Conservation (phyloP, 2,329 filamentous ascomycete genomes). For the Trichoderma asperellum region DNA sequence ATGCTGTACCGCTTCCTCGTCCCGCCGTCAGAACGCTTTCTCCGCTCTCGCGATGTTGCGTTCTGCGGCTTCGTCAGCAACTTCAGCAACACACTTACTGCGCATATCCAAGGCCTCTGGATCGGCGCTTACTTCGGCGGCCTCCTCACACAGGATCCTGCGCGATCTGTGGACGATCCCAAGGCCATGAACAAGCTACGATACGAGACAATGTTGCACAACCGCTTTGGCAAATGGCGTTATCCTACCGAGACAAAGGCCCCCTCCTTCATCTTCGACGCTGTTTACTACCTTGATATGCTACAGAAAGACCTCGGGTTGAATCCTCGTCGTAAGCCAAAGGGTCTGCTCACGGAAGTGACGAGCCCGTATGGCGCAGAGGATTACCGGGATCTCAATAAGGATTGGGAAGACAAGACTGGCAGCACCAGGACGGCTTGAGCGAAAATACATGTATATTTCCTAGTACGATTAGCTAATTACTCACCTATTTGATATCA, state of each 20-base stretch:
- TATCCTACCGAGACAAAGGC: conserved; percentile 65
- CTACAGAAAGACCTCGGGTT: conserved; percentile 69
- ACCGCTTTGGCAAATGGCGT: conserved; percentile 70
- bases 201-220: conserved; percentile 65
- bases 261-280: conserved; percentile 77
- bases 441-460: neutral
- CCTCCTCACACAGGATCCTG: conserved; percentile 35
- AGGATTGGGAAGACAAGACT: conserved; percentile 52
- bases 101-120: conserved; percentile 61
- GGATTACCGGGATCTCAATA: conserved; percentile 59
- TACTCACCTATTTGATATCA: neutral
- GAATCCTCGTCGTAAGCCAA: conserved; percentile 56
- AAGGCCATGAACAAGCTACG: conserved; percentile 48
- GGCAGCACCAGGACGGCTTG: neutral
- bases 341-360: conserved; percentile 54
- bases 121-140: conserved; percentile 63
- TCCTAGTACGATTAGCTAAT: neutral
- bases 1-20: conserved; percentile 53
- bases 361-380: conserved; percentile 61
- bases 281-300: conserved; percentile 72
- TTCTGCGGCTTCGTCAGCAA: conserved; percentile 50
- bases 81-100: conserved; percentile 45
- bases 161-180: conserved; percentile 25
- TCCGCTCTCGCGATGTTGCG: conserved; percentile 47
- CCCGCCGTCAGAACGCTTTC: conserved; percentile 43